phyloP scores from a whole-genome alignment of 2,329 filamentous ascomycete genomes.

The Scortechinia acanthostroma region DNA sequence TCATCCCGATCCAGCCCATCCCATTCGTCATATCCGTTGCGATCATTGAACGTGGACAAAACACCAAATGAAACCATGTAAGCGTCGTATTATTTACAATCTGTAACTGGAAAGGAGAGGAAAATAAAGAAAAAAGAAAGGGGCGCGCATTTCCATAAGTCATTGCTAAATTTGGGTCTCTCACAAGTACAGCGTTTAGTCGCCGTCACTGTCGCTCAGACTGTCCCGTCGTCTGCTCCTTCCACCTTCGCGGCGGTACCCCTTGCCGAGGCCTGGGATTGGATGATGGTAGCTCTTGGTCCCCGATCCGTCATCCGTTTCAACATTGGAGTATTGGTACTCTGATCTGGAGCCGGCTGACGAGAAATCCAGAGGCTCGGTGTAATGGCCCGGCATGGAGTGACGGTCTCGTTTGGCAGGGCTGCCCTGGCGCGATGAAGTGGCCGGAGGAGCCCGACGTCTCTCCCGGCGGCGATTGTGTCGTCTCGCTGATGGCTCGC shows the following conservation, averaged over 20 bases:
- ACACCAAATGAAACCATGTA: too few species aligned
- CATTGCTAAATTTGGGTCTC: too few species aligned
- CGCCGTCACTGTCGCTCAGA: not conserved
- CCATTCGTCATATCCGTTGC: too few species aligned
- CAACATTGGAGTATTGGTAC: constrained; percentile 18
- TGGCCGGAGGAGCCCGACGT: constrained; percentile 31
- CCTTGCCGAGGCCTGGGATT: constrained; percentile 15
- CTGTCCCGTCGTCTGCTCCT: not conserved
- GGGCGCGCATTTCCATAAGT: too few species aligned
- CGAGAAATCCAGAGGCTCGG: not conserved
- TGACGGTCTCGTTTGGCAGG: not conserved
- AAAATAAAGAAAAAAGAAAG: too few species aligned
- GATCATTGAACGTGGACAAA: too few species aligned
- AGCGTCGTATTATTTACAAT: too few species aligned
- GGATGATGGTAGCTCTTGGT: constrained; percentile 20
- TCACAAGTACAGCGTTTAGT: not conserved
- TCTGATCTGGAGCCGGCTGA: not conserved
- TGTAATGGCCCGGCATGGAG: not conserved
- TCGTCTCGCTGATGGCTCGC: constrained; percentile 21
- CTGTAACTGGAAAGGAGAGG: too few species aligned
- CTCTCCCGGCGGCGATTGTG: constrained; percentile 42
- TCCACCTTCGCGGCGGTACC: not conserved
- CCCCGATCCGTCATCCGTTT: constrained; percentile 30
- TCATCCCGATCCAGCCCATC: too few species aligned
- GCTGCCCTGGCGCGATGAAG: constrained; percentile 7